These are phyloP conservation scores for Phialophora tarda DNA, from an alignment of 2,329 filamentous ascomycete genomes.

Conservation along the genomic window DNA sequence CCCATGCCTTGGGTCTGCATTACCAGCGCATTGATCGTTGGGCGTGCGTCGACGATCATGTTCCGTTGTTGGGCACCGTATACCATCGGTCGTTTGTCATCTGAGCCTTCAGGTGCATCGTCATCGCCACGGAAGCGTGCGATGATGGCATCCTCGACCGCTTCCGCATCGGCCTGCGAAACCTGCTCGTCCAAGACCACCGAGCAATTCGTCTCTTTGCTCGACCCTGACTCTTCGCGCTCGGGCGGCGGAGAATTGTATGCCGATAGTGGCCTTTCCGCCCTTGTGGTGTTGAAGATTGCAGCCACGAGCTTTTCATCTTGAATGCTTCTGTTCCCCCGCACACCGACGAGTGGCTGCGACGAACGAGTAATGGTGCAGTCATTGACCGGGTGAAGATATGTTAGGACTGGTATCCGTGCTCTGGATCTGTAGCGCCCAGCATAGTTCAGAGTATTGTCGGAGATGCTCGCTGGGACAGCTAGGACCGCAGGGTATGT, in stretches of 20 bases:
- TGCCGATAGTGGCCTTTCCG: conserved; percentile 50
- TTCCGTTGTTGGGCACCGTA: conserved; percentile 95
- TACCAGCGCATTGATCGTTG: conserved; percentile 89
- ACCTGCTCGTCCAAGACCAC: conserved; percentile 58
- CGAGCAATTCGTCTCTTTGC: conserved; percentile 50
- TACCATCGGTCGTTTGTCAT: conserved; percentile 64
- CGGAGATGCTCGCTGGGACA: conserved; percentile 89
- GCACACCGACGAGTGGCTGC: conserved; percentile 85
- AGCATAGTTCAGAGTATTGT: conserved; percentile 94
- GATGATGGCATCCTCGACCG: conserved; percentile 71
- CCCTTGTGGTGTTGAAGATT: conserved; percentile 79
- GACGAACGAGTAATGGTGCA: conserved; percentile 95
- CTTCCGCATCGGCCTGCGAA: conserved; percentile 67
- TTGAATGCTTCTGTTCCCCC: conserved; percentile 88
- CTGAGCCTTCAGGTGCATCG: conserved; percentile 50
- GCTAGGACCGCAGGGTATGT: conserved; percentile 87
- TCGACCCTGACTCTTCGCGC: conserved; percentile 48
- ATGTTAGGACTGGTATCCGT: conserved; percentile 86
- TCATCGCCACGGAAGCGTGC: conserved; percentile 61
- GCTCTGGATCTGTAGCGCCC: conserved; percentile 85
- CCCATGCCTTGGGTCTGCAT: conserved; percentile 93
- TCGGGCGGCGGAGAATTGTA: conserved; percentile 49
- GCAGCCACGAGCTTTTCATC: conserved; percentile 92
- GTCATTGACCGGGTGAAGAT: conserved; percentile 95
- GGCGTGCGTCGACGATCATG: conserved; percentile 92